phyloP scores from a whole-genome alignment of 805 yeast genomes.

The Ogataea dorogensis region DNA sequence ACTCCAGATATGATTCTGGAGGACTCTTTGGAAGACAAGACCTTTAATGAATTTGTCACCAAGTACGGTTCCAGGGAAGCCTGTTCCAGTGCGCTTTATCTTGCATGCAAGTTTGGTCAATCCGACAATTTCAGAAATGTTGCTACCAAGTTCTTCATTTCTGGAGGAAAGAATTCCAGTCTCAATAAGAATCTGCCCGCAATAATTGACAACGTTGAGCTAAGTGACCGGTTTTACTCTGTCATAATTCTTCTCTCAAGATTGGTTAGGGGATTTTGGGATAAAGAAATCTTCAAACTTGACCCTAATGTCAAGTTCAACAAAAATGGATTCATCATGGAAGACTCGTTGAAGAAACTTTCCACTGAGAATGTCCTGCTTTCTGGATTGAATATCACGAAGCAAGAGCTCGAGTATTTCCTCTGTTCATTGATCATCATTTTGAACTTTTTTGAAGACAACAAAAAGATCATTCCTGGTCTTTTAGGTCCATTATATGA shows the following conservation, averaged over 20 bases:
- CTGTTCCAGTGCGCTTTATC: conserved; percentile 81
- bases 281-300: conserved; percentile 56
- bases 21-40: conserved; percentile 57
- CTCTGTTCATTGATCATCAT: conserved; percentile 69
- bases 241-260: conserved; percentile 76
- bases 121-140: conserved; percentile 47
- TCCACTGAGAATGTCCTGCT: conserved; percentile 38
- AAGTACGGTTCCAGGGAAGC: conserved; percentile 88
- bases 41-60: conserved; percentile 65
- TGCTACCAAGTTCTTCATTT: conserved; percentile 50
- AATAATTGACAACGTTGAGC: conserved; percentile 69
- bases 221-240: conserved; percentile 91
- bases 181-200: conserved; percentile 37
- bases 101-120: conserved; percentile 72
- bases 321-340: conserved; percentile 37
- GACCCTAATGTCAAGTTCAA: conserved; percentile 33
- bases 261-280: conserved; percentile 79
- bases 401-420: conserved; percentile 60
- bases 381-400: conserved; percentile 44
- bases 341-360: conserved; percentile 42
- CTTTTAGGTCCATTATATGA: conserved; percentile 57
- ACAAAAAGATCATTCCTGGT: conserved; percentile 61
- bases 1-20: conserved; percentile 80
- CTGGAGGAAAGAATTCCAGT: conserved; percentile 54
- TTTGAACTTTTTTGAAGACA: conserved; percentile 66